Base-by-base conservation (phyloP, 1,139 yeast genomes). In the Candida frijolesensis region DNA sequence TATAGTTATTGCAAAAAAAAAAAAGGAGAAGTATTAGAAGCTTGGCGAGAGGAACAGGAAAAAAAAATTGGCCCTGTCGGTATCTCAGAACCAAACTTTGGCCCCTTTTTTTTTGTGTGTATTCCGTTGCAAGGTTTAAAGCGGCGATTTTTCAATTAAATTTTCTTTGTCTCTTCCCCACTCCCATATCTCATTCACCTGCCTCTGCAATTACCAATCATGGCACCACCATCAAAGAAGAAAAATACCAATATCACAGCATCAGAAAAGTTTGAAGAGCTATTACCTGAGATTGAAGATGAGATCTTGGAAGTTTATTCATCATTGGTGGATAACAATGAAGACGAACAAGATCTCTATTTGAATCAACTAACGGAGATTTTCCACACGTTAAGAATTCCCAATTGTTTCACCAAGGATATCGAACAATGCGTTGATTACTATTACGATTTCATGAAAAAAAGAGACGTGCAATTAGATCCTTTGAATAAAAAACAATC, bases 381-480 rank as follows among this genome's bases (percentile, higher is more conserved):
- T 11, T 65, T 74, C 40, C 46, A 54, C 1, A 32, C 38, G 0
- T 57, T 76, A 10, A 46, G 59, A 8, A 66, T 76, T 14, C 80
- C 77, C 1, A 18, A 33, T 6, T 67, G 73, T 47, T 75, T 71
- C 56, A 63, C 65, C 4, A 42, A 50, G 9, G 81, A 76, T 53
- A 65, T 76, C n/a, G 40, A 51, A 2, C 52, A 59, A 15, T 67
- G 75, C 48, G 59, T 72, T 12, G 70, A 70, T 7, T 73, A 71
- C 59, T 75, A 64, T 58, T 74, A 76, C 55, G 62, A 60, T n/a
- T 56, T 59, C 41, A 62, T 72, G 14, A 45, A 45, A 30, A 40
- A 51, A n/a, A 45, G 47, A 42, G 47, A 50, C 18, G 38, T 47
- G 3, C 30, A 18, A 8, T 25, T 51, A 9, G 47, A 54, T 39